These are phyloP conservation scores for Aspergillus intermedius DNA, from an alignment of 2,329 filamentous ascomycete species.

Conservation along the genomic window DNA sequence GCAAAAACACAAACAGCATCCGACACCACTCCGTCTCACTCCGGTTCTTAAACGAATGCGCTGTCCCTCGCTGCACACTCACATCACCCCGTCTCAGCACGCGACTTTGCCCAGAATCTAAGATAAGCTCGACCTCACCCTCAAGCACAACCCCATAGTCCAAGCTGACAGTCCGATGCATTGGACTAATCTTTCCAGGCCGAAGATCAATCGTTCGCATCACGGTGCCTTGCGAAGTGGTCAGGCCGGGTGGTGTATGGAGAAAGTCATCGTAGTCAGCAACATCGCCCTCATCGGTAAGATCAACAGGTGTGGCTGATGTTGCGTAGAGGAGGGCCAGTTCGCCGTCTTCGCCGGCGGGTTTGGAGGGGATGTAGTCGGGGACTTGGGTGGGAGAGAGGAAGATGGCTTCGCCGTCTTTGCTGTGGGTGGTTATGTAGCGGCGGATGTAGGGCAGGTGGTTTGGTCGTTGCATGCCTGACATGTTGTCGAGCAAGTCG, in stretches of 20 bases:
- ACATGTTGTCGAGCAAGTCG: too few relatives aligned
- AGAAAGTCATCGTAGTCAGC: constrained; percentile 28
- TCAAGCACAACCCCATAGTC: constrained; percentile 35
- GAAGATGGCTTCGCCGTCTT: constrained; percentile 32
- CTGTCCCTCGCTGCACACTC: constrained; percentile 26
- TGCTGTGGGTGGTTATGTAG: constrained; percentile 34
- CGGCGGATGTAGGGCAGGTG: constrained; percentile 28
- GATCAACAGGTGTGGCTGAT: constrained; percentile 18
- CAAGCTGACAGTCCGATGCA: constrained; percentile 33
- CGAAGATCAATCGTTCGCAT: constrained; percentile 29
- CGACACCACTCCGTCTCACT: constrained; percentile 22
- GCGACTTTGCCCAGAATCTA: constrained; percentile 30
- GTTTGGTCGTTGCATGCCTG: constrained; percentile 15
- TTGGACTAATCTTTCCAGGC: constrained; percentile 26
- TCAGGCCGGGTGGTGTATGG: constrained; percentile 27
- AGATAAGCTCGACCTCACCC: constrained; percentile 29
- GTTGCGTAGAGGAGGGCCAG: constrained; percentile 26
- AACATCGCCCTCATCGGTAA: constrained; percentile 28
- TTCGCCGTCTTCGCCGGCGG: constrained; percentile 24
- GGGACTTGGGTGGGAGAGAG: constrained; percentile 27
- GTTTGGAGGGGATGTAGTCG: constrained; percentile 24
- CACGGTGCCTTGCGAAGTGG: constrained; percentile 24
- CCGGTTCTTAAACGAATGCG: constrained; percentile 24
- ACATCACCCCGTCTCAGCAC: constrained; percentile 30
- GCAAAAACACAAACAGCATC: constrained; percentile 27